Base-by-base conservation (phyloP, 495 filamentous ascomycete genomes). In the Entonaema liquescens region DNA sequence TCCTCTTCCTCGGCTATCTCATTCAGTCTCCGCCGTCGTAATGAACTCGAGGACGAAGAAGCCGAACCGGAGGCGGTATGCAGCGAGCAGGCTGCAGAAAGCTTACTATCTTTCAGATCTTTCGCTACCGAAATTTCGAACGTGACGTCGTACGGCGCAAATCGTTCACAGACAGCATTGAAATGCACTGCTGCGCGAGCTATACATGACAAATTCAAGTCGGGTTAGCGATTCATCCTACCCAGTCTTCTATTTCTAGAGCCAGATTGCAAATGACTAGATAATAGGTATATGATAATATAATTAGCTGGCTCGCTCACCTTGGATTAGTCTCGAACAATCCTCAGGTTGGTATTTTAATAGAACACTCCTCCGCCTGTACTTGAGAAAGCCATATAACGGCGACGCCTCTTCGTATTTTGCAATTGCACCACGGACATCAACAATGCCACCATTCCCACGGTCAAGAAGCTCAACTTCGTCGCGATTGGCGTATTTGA, bases 171-270 rank as follows among this genome's bases (percentile, higher is more conserved):
- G 52, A 99, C 81, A 31, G 92, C 89, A 64, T 91, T 91, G 74
- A 97, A 97, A 78, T 99, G 96, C 8, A 99, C 95, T n/a, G 92
- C 88, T 26, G 92, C 92, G 69, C 95, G 94, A 59, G 94, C 95
- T 98, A 67, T 35, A 64, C 33, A 62, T 28, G 17, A 17, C 11
- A 55, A 61, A 36, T 61, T 55, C n/a, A 19, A 23, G 49, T 58
- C 31, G 63, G 36, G 68, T 67, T 59, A 67, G 72, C 58, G 36
- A 59, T 33, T 55, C 23, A 33, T 25, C 33, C 29, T 63, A n/a
- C 11, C 26, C 19, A 29, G n/a, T 53, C 35, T 11, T 57, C 49
- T 57, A 40, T 36, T 13, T 53, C 28, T 33, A 29, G 49, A 28
- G 49, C 29, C 7, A 36, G 21, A 54, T 15, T 15, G 33, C 19